phyloP scores from a whole-genome alignment of 306 rosid species.

The Citrullus amarus region DNA sequence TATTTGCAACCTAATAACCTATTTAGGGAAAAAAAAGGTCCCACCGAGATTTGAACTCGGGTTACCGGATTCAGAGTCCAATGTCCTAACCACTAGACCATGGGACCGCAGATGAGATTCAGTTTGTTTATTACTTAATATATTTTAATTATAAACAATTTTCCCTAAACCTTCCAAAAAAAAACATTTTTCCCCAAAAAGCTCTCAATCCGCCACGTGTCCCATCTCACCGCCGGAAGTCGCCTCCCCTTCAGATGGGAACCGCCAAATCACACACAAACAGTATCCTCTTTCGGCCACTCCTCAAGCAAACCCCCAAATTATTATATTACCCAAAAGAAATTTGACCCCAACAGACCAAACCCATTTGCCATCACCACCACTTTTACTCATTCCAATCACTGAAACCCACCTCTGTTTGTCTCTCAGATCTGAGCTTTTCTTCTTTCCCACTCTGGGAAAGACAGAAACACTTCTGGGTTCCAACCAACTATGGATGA shows the following conservation, averaged over 20 bases:
- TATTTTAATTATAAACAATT: no score
- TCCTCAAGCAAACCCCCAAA: background rate
- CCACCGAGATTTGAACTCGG: constrained; percentile 30
- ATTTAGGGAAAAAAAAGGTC: constrained; percentile 10
- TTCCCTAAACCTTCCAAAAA: no score
- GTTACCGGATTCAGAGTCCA: background rate
- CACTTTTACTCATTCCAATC: constrained; percentile 1
- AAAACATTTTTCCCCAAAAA: background rate
- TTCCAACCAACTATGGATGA: constrained; percentile 41
- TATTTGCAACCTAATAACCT: no score
- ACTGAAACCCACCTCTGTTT: background rate
- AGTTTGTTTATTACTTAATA: no score
- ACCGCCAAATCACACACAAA: constrained; percentile 16
- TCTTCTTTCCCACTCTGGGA: background rate
- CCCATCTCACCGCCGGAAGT: background rate
- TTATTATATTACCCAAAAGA: constrained; percentile 2
- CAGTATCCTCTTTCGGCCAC: constrained; percentile 23
- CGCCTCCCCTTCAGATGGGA: constrained; percentile 1
- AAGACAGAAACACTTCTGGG: background rate
- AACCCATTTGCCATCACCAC: background rate
- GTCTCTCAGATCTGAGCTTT: constrained; percentile 27
- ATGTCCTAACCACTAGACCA: constrained; percentile 3
- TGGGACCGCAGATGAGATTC: background rate
- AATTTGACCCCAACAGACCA: background rate
- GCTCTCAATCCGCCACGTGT: constrained; percentile 29